phyloP scores from a whole-genome alignment of 352 stramenopile genomes.

The Pythium folliculosum region DNA sequence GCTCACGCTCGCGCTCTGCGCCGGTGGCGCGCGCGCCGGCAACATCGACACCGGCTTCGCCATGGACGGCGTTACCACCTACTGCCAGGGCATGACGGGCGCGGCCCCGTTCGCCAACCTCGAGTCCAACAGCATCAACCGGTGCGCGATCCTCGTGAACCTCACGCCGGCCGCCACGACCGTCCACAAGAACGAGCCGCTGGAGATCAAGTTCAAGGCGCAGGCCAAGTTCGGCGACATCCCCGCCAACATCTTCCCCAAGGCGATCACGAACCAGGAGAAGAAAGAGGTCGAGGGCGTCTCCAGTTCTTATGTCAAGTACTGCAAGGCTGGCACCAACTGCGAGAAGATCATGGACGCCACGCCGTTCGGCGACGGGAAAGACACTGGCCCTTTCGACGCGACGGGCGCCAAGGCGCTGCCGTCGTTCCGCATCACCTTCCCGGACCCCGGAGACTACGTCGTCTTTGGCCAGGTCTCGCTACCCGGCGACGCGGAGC shows the following conservation, averaged over 20 bases:
- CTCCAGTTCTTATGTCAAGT: constrained; percentile 48
- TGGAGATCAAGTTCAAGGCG: constrained; percentile 61
- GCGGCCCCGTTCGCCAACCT: constrained; percentile 46
- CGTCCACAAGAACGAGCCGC: constrained; percentile 48
- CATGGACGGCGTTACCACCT: constrained; percentile 64
- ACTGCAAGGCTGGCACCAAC: constrained; percentile 67
- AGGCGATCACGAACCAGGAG: constrained; percentile 44
- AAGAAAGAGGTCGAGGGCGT: constrained; percentile 36
- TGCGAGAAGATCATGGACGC: constrained; percentile 51
- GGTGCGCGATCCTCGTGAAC: constrained; percentile 59
- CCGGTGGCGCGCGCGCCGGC: constrained; percentile 11
- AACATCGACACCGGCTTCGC: constrained; percentile 72
- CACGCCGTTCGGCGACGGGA: constrained; percentile 36
- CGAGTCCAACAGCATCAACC: constrained; percentile 44
- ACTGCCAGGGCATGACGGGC: constrained; percentile 62
- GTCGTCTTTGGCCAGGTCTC: constrained; percentile 65
- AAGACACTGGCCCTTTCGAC: constrained; percentile 44
- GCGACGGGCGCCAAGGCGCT: constrained; percentile 47
- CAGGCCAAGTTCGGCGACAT: constrained; percentile 35
- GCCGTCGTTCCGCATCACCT: constrained; percentile 47
- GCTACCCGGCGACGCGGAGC: constrained; percentile 43
- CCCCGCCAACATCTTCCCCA: constrained; percentile 59
- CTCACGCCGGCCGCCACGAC: constrained; percentile 48
- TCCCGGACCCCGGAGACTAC: constrained; percentile 56
- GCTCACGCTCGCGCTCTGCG: constrained; percentile 6